phyloP scores from a whole-genome alignment of 1,139 yeast species.

The Taphrina deformans region DNA sequence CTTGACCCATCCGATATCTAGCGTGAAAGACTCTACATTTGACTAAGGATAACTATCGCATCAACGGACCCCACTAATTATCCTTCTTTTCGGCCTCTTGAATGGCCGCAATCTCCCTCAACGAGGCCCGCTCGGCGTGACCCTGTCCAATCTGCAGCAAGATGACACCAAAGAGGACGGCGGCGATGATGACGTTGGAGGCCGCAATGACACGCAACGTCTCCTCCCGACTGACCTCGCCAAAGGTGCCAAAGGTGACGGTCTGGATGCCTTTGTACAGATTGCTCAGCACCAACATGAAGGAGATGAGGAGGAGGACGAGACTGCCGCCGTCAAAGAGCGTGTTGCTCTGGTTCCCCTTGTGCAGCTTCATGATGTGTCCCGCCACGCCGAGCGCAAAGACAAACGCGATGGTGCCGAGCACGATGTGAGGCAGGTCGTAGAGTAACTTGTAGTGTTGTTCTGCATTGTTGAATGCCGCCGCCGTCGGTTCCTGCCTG shows the following conservation, averaged over 20 bases:
- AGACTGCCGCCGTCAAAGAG: constrained; percentile 88
- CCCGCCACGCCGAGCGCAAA: constrained; percentile 69
- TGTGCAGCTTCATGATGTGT: constrained; percentile 72
- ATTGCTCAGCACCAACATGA: constrained; percentile 81
- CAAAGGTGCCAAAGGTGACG: constrained; percentile 76
- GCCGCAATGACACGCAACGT: constrained; percentile 94
- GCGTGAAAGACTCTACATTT: too few species aligned
- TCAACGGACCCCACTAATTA: too few species aligned
- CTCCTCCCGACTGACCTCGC: constrained; percentile 81
- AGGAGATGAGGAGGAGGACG: constrained; percentile 65
- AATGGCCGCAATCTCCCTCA: constrained; percentile 41
- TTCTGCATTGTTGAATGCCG: constrained; percentile 61
- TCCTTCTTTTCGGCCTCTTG: constrained; percentile 41
- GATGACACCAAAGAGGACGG: constrained; percentile 72
- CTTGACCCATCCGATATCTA: too few species aligned
- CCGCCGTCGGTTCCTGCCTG: constrained; percentile 52
- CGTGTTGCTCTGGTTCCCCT: constrained; percentile 52
- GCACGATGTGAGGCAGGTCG: constrained; percentile 58
- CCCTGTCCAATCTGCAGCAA: constrained; percentile 84
- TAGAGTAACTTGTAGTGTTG: constrained; percentile 76
- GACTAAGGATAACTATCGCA: too few species aligned
- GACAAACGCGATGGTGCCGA: constrained; percentile 62
- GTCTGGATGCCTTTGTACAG: constrained; percentile 77
- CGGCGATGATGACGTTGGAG: constrained; percentile 71
- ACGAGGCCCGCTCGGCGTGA: constrained; percentile 80